These are phyloP conservation scores for Trametopsis cervina DNA, from an alignment of 768 basidiomycete genomes.

Conservation along the genomic window DNA sequence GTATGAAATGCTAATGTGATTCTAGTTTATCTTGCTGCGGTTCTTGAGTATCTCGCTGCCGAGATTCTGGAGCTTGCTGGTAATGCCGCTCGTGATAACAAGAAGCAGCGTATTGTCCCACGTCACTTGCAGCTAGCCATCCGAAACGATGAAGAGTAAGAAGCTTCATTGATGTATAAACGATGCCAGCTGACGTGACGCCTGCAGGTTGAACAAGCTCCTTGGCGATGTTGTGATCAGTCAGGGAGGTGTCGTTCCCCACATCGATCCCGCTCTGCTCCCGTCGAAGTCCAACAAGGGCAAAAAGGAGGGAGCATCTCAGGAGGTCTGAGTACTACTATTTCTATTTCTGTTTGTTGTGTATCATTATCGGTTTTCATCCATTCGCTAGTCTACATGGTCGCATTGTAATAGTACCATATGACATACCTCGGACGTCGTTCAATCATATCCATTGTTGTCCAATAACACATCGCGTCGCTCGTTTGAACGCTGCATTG, in stretches of 20 bases:
- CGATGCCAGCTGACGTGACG: not conserved
- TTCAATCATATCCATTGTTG: too few relatives aligned
- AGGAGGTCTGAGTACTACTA: constrained; percentile 33
- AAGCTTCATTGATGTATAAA: constrained; percentile 6
- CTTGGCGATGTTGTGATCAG: constrained; percentile 61
- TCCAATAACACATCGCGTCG: not conserved
- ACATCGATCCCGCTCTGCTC: constrained; percentile 45
- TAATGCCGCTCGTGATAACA: constrained; percentile 71
- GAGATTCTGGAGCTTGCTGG: constrained; percentile 86
- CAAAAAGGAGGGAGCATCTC: constrained; percentile 41
- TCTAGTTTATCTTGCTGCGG: constrained; percentile 75
- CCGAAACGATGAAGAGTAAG: constrained; percentile 68
- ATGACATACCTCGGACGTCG: not conserved
- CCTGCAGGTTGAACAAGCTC: constrained; percentile 45
- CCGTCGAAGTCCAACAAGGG: constrained; percentile 40
- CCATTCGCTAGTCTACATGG: not conserved
- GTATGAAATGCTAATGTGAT: not conserved
- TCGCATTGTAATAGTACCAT: constrained; percentile 8
- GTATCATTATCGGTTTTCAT: constrained; percentile 4
- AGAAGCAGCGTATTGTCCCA: constrained; percentile 78
- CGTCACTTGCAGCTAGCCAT: constrained; percentile 72
- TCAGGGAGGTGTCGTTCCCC: constrained; percentile 69
- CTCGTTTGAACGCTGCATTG: not conserved
- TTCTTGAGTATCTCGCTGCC: constrained; percentile 81
- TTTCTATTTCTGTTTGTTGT: not conserved